These are phyloP conservation scores for Malus domestica DNA, from an alignment of 306 rosid genomes.

Conservation along the genomic window DNA sequence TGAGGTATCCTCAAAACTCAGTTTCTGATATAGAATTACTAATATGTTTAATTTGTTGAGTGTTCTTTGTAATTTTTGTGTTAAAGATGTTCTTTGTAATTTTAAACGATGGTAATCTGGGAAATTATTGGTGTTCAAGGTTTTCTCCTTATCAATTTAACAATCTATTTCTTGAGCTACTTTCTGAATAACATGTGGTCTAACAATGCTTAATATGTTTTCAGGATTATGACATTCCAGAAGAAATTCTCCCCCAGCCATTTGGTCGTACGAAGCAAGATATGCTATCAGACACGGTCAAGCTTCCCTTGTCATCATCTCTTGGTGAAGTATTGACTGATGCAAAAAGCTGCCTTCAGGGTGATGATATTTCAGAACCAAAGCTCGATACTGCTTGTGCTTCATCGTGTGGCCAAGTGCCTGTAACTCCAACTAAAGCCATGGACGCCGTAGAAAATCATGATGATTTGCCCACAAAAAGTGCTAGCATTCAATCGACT, in stretches of 20 bases:
- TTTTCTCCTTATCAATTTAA: neutral
- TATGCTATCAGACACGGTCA: neutral
- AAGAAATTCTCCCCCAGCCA: slow-evolving; percentile 58
- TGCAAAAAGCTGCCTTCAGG: slow-evolving; percentile 13
- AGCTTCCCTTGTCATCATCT: slow-evolving; percentile 3
- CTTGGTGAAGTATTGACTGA: slow-evolving; percentile 3
- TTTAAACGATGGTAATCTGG: neutral
- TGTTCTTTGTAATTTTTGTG: neutral
- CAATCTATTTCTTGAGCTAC: neutral
- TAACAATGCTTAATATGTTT: slow-evolving; percentile 15
- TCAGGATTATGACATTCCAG: slow-evolving; percentile 70
- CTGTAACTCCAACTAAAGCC: slow-evolving; percentile 40
- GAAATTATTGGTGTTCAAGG: neutral
- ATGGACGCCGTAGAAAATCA: slow-evolving; percentile 12
- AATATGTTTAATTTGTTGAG: neutral
- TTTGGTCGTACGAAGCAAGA: slow-evolving; percentile 33
- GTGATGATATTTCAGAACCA: slow-evolving; percentile 16
- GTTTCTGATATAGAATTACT: neutral
- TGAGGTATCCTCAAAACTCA: slow-evolving; percentile 30
- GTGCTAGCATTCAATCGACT: slow-evolving; percentile 25
- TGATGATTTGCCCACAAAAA: slow-evolving; percentile 13
- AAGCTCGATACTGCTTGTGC: slow-evolving; percentile 11
- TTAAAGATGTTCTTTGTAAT: neutral
- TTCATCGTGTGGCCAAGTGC: slow-evolving; percentile 1
- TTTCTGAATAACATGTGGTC: slow-evolving; percentile 3